These are phyloP conservation scores for Arabidopsis arenosa DNA, from an alignment of 345 rosid genomes.

Conservation along the genomic window DNA sequence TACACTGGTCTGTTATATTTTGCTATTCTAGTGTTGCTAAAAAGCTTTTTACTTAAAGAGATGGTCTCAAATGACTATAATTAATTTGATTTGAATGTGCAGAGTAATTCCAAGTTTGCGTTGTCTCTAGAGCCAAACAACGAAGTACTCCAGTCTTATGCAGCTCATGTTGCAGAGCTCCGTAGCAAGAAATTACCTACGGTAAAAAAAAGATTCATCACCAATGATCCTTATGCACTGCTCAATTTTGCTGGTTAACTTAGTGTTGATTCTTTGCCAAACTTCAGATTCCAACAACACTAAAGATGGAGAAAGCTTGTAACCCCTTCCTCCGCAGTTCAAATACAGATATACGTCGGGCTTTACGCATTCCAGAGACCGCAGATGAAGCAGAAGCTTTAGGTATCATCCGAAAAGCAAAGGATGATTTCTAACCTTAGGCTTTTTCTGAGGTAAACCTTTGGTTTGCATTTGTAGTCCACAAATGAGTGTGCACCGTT, in stretches of 20 bases:
- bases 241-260: constrained; percentile 11
- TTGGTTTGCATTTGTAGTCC: constrained; percentile 31
- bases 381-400: constrained; percentile 78
- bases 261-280: constrained; percentile 2
- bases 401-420: constrained; percentile 68
- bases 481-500: constrained; percentile 12
- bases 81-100: constrained; percentile 35
- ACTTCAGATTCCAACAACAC: constrained; percentile 73
- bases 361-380: constrained; percentile 56
- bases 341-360: constrained; percentile 65
- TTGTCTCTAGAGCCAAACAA: constrained; percentile 87
- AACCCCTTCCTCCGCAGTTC: constrained; percentile 89
- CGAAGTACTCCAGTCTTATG: constrained; percentile 78
- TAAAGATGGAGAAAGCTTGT: constrained; percentile 86
- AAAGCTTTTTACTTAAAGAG: not conserved
- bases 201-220: constrained; percentile 46
- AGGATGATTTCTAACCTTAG: constrained; percentile 66
- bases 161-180: constrained; percentile 73
- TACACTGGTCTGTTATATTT: constrained; percentile 68
- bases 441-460: constrained; percentile 14
- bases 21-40: constrained; percentile 1
- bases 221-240: not conserved
- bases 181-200: constrained; percentile 78
- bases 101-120: constrained; percentile 96
- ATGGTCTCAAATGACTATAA: not conserved